Percentiles rank a stretch among this genome's conserved stretches.
Evolutionary conservation across 257 asterid genomes (phyloP).

Genomic region (Solanum chiquidenum): DNA sequence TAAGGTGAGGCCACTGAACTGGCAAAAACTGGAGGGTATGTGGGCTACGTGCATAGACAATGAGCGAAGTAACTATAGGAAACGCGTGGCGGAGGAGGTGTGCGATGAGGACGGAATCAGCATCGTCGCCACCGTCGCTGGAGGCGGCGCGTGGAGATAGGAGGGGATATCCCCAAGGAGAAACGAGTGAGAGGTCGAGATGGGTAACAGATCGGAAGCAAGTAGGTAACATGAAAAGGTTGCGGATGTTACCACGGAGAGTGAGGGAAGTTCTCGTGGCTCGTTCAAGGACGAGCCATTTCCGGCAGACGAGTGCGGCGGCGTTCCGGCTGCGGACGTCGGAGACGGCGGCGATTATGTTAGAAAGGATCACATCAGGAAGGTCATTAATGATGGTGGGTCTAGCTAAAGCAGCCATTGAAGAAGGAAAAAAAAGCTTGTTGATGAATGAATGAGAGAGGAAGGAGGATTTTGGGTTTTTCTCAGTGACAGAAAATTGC

Average conservation of each 20-base stretch:
- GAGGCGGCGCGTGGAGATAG: conserved; percentile 21
- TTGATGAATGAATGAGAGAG: background rate
- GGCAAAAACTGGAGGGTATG: conserved; percentile 29
- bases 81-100: conserved; percentile 58
- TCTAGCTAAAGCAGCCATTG: background rate
- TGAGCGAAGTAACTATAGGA: conserved; percentile 39
- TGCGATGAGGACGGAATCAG: conserved; percentile 29
- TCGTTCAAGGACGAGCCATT: conserved; percentile 66
- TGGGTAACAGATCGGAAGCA: conserved; percentile 50
- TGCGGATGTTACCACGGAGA: conserved; percentile 71
- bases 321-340: conserved; percentile 77
- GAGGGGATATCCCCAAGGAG: conserved; percentile 87
- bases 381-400: conserved; percentile 42
- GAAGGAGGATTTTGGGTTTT: background rate
- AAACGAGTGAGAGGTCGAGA: conserved; percentile 76
- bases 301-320: conserved; percentile 54
- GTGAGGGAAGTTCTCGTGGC: conserved; percentile 56
- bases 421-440: background rate
- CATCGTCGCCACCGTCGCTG: background rate
- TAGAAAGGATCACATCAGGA: conserved; percentile 65
- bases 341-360: conserved; percentile 50
- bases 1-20: conserved; percentile 38
- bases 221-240: conserved; percentile 51
- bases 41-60: conserved; percentile 47
- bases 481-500: background rate